Conservation (phyloP, 805 yeast genomes). For the Vanderwaltozyma polyspora region DNA sequence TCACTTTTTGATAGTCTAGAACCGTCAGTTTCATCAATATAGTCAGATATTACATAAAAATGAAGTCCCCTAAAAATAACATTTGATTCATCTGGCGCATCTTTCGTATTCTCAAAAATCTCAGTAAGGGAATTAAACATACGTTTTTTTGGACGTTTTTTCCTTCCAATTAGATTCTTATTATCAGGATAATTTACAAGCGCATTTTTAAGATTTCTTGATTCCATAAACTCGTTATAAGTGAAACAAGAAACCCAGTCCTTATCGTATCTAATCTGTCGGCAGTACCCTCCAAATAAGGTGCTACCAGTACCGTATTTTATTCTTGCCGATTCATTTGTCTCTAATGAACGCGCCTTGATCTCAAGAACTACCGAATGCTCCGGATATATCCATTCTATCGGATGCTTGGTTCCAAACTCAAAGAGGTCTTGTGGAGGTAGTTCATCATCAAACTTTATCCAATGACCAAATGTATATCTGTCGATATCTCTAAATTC, state of each 20-base stretch:
- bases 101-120: not conserved
- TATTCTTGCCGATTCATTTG: slow-evolving; percentile 30
- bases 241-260: slow-evolving; percentile 44
- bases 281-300: slow-evolving; percentile 64
- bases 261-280: slow-evolving; percentile 59
- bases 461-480: slow-evolving; percentile 54
- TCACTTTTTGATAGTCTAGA: slow-evolving; percentile 26
- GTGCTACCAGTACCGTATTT: slow-evolving; percentile 59
- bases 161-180: not conserved
- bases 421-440: slow-evolving; percentile 35
- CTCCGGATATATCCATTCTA: slow-evolving; percentile 68
- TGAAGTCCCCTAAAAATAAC: slow-evolving; percentile 34
- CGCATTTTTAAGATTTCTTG: slow-evolving; percentile 2
- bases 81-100: slow-evolving; percentile 10
- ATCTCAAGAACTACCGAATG: slow-evolving; percentile 73
- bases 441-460: slow-evolving; percentile 25
- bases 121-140: not conserved
- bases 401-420: slow-evolving; percentile 55
- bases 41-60: slow-evolving; percentile 48
- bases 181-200: not conserved
- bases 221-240: slow-evolving; percentile 34
- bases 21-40: slow-evolving; percentile 10
- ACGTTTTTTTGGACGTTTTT: not conserved
- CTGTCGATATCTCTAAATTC: slow-evolving; percentile 52
- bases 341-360: slow-evolving; percentile 64